These are phyloP conservation scores for Aspergillus ellipticus DNA, from an alignment of 495 filamentous ascomycete genomes.

Conservation along the genomic window DNA sequence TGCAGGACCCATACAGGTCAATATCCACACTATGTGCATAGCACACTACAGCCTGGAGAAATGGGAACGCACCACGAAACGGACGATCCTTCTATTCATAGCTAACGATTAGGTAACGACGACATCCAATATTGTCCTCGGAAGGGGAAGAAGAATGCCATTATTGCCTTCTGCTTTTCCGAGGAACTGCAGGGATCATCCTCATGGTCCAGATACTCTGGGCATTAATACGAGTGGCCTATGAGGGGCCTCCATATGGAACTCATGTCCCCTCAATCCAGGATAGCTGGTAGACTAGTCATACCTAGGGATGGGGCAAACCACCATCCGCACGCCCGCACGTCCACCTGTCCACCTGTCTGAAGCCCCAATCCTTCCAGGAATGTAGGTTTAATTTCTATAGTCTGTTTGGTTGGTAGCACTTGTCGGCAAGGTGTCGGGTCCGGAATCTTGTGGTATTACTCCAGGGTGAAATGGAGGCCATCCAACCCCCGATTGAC, in stretches of 20 bases:
- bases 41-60: background rate
- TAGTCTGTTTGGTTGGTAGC: background rate
- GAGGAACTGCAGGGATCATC: slow-evolving; percentile 9
- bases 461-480: background rate
- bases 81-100: background rate
- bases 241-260: background rate
- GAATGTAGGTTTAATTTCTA: background rate
- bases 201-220: background rate
- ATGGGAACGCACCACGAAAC: background rate
- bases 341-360: background rate
- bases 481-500: background rate
- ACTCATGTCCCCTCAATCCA: background rate
- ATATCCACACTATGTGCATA: background rate
- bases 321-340: background rate
- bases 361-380: background rate
- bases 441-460: background rate
- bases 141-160: background rate
- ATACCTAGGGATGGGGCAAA: background rate
- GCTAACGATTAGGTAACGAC: background rate
- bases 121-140: background rate
- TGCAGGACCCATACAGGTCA: background rate
- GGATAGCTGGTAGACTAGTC: background rate
- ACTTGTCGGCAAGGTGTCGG: background rate
- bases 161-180: background rate
- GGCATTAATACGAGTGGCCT: background rate